A percentile compares a stretch with the other conserved stretches of the same genome.
These are phyloP conservation scores for Saccharomycopsis fibuligera DNA, from an alignment of 805 yeast genomes.

Conservation along the genomic window DNA sequence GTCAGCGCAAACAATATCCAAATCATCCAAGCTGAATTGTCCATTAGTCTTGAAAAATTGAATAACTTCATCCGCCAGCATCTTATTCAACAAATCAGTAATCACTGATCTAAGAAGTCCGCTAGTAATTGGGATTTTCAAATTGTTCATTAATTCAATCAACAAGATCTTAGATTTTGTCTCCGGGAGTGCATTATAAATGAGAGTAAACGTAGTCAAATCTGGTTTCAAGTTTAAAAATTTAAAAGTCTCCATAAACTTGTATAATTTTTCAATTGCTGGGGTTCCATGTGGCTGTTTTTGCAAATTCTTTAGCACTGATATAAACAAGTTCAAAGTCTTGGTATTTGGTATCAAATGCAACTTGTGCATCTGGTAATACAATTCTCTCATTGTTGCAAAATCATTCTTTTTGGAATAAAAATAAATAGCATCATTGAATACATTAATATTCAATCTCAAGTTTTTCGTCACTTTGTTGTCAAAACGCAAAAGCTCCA, in stretches of 20 bases:
- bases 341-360: slow-evolving; percentile 30
- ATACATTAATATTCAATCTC: slow-evolving; percentile 28
- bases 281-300: slow-evolving; percentile 27
- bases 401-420: slow-evolving; percentile 34
- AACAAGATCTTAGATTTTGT: slow-evolving; percentile 29
- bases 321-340: slow-evolving; percentile 35
- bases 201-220: slow-evolving; percentile 33
- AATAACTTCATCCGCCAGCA: slow-evolving; percentile 23
- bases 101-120: slow-evolving; percentile 27
- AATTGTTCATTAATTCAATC: slow-evolving; percentile 28
- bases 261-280: slow-evolving; percentile 1
- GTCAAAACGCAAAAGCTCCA: slow-evolving; percentile 35
- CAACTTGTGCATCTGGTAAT: slow-evolving; percentile 35
- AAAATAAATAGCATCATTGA: slow-evolving; percentile 35
- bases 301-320: slow-evolving; percentile 27
- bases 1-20: slow-evolving; percentile 21
- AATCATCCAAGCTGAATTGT: slow-evolving; percentile 4
- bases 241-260: slow-evolving; percentile 11
- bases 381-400: slow-evolving; percentile 34
- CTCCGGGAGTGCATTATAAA: slow-evolving; percentile 31
- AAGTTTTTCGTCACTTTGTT: slow-evolving; percentile 30
- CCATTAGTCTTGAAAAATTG: slow-evolving; percentile 23
- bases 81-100: slow-evolving; percentile 22
- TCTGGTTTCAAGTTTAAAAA: slow-evolving; percentile 28
- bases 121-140: slow-evolving; percentile 29